These are phyloP conservation scores for Bipolaris oryzae DNA, from an alignment of 2,329 filamentous ascomycete genomes.

Conservation along the genomic window DNA sequence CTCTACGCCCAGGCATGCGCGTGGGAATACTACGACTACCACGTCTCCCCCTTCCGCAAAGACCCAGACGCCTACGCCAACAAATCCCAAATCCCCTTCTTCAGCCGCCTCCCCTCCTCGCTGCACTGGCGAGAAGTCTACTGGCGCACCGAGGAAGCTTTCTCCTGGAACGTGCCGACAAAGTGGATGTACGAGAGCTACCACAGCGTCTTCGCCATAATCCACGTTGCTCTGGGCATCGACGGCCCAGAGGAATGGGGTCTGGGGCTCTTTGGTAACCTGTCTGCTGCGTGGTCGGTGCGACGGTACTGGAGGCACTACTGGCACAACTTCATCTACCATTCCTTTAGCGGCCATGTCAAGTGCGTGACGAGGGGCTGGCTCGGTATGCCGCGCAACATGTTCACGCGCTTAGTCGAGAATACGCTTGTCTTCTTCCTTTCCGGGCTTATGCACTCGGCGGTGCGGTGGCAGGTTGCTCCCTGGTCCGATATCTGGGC, in stretches of 20 bases:
- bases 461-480: conserved; percentile 18
- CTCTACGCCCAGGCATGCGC: neutral
- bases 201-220: conserved; percentile 21
- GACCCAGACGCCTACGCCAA: neutral
- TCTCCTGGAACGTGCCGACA: conserved; percentile 20
- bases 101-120: conserved; percentile 13
- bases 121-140: conserved; percentile 6
- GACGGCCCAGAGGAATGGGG: conserved; percentile 20
- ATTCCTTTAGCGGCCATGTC: conserved; percentile 20
- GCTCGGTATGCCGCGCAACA: conserved; percentile 11
- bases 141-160: conserved; percentile 5
- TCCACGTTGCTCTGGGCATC: conserved; percentile 13
- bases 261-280: conserved; percentile 14
- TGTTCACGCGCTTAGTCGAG: conserved; percentile 19
- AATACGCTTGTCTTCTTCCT: conserved; percentile 25
- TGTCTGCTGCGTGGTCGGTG: conserved; percentile 16
- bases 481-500: conserved; percentile 16
- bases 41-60: neutral
- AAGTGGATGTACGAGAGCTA: conserved; percentile 19
- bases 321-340: conserved; percentile 31
- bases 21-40: neutral
- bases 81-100: neutral
- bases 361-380: conserved; percentile 21
- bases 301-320: conserved; percentile 27
- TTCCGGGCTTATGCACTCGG: conserved; percentile 25